Base-by-base conservation (phyloP, 108 stramenopile species). In the Cylindrotheca fusiformis region DNA sequence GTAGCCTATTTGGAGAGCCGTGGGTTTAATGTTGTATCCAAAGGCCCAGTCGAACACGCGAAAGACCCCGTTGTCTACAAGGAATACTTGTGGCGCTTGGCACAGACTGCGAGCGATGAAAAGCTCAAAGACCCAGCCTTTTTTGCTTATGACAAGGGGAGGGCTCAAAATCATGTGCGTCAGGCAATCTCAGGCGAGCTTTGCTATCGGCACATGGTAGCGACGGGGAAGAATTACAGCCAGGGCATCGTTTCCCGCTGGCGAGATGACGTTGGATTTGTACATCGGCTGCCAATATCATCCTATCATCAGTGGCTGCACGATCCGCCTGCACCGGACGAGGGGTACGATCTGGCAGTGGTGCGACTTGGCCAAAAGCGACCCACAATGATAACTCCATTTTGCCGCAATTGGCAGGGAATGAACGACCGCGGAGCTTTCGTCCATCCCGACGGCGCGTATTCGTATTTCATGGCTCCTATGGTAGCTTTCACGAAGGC, bases 341-440 rank as follows among this genome's bases (percentile, higher is more conserved):
- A 6, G 10, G 36, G 14, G 14, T 62, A 33, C 46, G 60, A 62
- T 30, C 14, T 46, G 26, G 1, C 46, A 24, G 21, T 62, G 48
- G 44, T 46, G 32, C 48, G 30, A 45, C 44, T 28, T 26, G 17
- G 31, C 17, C 47, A 3, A 2, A 6, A 26, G 6, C 60, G 19
- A 36, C 44, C 44, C 8, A 62, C 60, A 26, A 50, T 62, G 3
- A 48, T 62, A 1, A 46, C 60, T 0, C 46, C 60, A 0, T 62
- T 28, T 18, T 62, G 60, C 26, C 60, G 46, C 1, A 36, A 62
- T 20, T 45, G 46, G 14, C 12, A 30, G 5, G 60, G 60, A 19
- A 49, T 62, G 2, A 62, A 62, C 27, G 60, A 62, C 27, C 47
- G 60, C 1, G 60, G 60, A 4, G 44, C 60, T 4, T 62, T 62